Base-by-base conservation (phyloP, 352 stramenopile species). In the Phytophthora aleatoria region DNA sequence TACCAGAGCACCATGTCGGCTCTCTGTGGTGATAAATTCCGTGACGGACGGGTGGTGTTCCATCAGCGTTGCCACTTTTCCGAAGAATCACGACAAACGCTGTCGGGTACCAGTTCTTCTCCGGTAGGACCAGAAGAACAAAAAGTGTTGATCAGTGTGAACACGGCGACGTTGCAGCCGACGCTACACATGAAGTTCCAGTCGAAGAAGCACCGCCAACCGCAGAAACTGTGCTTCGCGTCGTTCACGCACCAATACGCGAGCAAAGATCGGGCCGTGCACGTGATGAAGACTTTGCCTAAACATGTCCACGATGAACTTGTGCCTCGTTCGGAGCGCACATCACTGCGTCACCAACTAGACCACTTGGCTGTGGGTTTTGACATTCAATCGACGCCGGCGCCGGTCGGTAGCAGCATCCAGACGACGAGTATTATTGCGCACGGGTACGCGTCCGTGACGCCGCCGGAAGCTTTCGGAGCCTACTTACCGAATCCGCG, bases 261-360 rank as follows among this genome's bases (percentile, higher is more conserved):
- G 20, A 62, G 50, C 42, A 79, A 81, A 10, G 64, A 79, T 42
- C 81, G 76, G 16, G 77, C 79, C 0, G 61, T 83, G 43, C 79
- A 91, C 61, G 54, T 90, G 20, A 80, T 87, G 53, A 89, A 89
- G 67, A 89, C 79, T 30, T 44, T 91, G 7, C 82, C 82, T 1
- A 88, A 89, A 57, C 15, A 64, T 24, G 61, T 71, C 8, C 82
- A 87, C 65, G 79, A 89, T 54, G 51, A 89, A 41, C 16, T 89
- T n/a, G 67, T 87, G 3, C 48, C 67, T 3, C 52, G 53, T 12
- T 31, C 67, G 4, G 72, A 88, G 36, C 74, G 77, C n/a, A 76
- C 76, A 20, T 66, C 76, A 27, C 51, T 89, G 20, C 79, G 79
- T 20, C 63, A 72, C 10, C 73, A 80, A 20, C 54, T 91, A 12